These are phyloP conservation scores for Aspergillus candidus DNA, from an alignment of 2,329 filamentous ascomycete genomes.

Conservation along the genomic window DNA sequence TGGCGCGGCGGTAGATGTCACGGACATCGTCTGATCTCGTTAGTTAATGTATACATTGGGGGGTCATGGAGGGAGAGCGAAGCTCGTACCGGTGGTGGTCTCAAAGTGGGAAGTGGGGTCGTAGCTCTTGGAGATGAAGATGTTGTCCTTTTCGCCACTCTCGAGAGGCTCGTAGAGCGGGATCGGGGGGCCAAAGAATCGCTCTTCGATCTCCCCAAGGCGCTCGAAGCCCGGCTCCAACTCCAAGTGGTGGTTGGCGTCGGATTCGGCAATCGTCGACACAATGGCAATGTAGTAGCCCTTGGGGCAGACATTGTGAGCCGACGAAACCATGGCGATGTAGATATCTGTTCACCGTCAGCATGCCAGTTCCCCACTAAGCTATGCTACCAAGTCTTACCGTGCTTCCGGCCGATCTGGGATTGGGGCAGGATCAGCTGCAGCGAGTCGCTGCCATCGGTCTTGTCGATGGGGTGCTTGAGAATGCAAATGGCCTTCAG, in stretches of 20 bases:
- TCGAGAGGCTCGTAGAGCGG: slow-evolving; percentile 89
- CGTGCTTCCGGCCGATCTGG: slow-evolving; percentile 93
- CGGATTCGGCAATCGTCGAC: slow-evolving; percentile 88
- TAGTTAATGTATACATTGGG: too few relatives aligned
- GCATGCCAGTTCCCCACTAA: slow-evolving; percentile 1
- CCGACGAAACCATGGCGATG: slow-evolving; percentile 88
- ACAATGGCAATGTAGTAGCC: slow-evolving; percentile 99
- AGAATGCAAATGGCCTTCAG: slow-evolving; percentile 96
- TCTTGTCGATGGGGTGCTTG: slow-evolving; percentile 88
- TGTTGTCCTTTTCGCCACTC: slow-evolving; percentile 75
- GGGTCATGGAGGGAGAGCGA: too few relatives aligned
- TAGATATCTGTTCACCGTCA: slow-evolving; percentile 67
- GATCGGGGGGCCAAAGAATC: slow-evolving; percentile 90
- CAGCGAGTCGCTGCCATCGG: slow-evolving; percentile 78
- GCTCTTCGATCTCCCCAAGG: slow-evolving; percentile 89
- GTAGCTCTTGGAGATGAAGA: slow-evolving; percentile 98
- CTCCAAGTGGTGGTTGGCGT: slow-evolving; percentile 92
- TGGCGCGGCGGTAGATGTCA: slow-evolving; percentile 81
- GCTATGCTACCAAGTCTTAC: slow-evolving; percentile 44
- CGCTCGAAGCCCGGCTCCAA: slow-evolving; percentile 87
- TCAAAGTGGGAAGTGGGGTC: slow-evolving; percentile 98
- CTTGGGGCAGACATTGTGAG: slow-evolving; percentile 97
- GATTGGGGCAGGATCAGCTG: slow-evolving; percentile 98
- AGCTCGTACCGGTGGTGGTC: slow-evolving; percentile 60
- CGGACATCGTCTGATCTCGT: slow-evolving; percentile 71